Evolutionary conservation across 2,329 filamentous ascomycete genomes (phyloP).

Genomic region (Exophiala viscosa): DNA sequence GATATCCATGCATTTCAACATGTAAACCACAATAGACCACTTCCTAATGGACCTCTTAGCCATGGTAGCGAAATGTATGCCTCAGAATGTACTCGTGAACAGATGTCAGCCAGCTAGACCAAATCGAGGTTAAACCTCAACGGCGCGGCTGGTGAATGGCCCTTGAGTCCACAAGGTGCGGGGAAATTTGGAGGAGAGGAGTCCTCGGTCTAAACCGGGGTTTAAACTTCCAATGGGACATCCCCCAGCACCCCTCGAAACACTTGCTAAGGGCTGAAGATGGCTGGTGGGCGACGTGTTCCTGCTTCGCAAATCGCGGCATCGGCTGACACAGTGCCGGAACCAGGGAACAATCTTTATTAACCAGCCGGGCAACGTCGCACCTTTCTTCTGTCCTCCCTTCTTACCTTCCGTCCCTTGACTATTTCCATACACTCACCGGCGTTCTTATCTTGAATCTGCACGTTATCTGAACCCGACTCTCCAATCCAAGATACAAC

Average conservation of each 20-base stretch:
- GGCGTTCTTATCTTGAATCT: not conserved
- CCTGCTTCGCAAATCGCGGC: not conserved
- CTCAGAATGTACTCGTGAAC: too few species aligned
- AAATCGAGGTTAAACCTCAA: too few species aligned
- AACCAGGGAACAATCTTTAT: not conserved
- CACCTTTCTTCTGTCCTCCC: not conserved
- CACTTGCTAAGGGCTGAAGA: not conserved
- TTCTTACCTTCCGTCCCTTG: not conserved
- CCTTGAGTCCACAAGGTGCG: too few species aligned
- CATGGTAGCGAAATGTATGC: too few species aligned
- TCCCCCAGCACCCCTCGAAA: not conserved
- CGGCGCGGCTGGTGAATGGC: too few species aligned
- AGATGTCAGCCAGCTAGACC: too few species aligned
- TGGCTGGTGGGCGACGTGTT: too few species aligned
- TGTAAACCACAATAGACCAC: too few species aligned
- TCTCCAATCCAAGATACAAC: not conserved
- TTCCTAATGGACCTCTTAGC: too few species aligned
- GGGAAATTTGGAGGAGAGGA: not conserved
- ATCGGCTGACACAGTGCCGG: not conserved
- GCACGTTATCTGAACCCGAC: not conserved
- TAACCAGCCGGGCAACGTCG: not conserved
- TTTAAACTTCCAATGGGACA: not conserved
- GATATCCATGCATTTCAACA: not conserved
- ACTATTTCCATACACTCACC: not conserved
- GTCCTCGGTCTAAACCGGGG: not conserved